These are phyloP conservation scores for Trichocladium uniseriatum DNA, from an alignment of 495 filamentous ascomycete species.

Conservation along the genomic window DNA sequence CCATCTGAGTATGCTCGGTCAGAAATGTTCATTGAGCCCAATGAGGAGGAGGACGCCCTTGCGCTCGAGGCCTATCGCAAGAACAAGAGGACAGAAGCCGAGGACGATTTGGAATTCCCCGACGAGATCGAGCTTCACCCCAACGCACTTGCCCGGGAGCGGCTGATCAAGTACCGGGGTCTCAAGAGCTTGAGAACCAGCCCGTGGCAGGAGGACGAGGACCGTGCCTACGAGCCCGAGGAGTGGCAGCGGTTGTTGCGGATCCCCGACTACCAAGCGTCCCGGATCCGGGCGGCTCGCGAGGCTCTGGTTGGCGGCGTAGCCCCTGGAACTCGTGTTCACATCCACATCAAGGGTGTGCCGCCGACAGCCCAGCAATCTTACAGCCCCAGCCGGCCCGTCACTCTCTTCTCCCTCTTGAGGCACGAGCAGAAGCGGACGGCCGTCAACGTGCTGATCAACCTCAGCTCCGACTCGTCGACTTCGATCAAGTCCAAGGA, in stretches of 20 bases:
- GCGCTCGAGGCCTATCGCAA: slow-evolving; percentile 70
- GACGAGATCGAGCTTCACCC: slow-evolving; percentile 95
- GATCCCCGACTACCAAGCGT: slow-evolving; percentile 72
- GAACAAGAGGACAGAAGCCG: slow-evolving; percentile 63
- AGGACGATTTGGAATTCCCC: slow-evolving; percentile 90
- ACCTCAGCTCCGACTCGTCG: slow-evolving; percentile 60
- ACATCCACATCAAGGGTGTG: slow-evolving; percentile 68
- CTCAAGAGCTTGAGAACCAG: slow-evolving; percentile 82
- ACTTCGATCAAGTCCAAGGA: slow-evolving; percentile 79
- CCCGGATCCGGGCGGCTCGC: slow-evolving; percentile 60
- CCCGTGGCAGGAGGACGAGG: slow-evolving; percentile 80
- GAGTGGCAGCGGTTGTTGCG: slow-evolving; percentile 81
- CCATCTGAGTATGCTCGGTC: slow-evolving; percentile 82
- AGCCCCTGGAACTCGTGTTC: slow-evolving; percentile 68
- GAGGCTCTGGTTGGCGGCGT: slow-evolving; percentile 84
- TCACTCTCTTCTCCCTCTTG: slow-evolving; percentile 72
- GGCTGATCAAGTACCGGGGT: slow-evolving; percentile 76
- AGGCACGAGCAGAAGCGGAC: slow-evolving; percentile 92
- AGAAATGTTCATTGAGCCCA: slow-evolving; percentile 81
- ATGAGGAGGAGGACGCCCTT: slow-evolving; percentile 75
- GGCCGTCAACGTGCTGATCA: slow-evolving; percentile 76
- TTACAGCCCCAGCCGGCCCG: slow-evolving; percentile 47
- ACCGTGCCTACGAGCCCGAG: slow-evolving; percentile 73
- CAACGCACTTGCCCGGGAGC: slow-evolving; percentile 73
- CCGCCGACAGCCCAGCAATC: slow-evolving; percentile 47